Evolutionary conservation across 352 stramenopile genomes (phyloP).

Genomic region (Phytopythium chamaehyphon): DNA sequence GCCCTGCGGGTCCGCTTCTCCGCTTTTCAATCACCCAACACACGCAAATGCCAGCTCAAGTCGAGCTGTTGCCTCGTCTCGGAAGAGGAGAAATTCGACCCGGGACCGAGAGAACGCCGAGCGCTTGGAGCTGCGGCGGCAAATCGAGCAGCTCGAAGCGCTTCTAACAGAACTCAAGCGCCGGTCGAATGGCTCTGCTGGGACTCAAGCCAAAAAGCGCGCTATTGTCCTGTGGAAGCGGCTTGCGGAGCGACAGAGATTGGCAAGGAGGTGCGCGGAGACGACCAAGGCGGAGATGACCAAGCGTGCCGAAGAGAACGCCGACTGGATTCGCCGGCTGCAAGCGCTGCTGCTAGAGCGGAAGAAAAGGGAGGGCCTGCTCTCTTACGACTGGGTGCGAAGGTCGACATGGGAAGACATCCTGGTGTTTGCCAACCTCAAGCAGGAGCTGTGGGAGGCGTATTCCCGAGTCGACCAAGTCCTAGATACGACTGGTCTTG

Average conservation of each 20-base stretch:
- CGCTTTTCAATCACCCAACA: no score
- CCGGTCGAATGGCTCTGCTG: background rate
- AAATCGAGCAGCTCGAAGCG: slow-evolving; percentile 4
- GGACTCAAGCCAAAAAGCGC: background rate
- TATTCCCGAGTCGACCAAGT: background rate
- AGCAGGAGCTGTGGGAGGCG: background rate
- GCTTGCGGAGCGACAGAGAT: background rate
- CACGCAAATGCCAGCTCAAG: no score
- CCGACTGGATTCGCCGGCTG: slow-evolving; percentile 2
- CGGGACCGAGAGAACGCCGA: slow-evolving; percentile 4
- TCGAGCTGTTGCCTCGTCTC: background rate
- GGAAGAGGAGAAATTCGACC: slow-evolving; percentile 3
- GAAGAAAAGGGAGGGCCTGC: background rate
- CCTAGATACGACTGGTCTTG: background rate
- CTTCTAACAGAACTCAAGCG: background rate
- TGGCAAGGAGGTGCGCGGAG: background rate
- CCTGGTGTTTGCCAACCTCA: background rate
- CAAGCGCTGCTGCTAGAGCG: background rate
- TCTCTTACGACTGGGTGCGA: background rate
- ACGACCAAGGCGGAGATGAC: background rate
- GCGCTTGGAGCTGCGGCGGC: background rate
- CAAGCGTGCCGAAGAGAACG: background rate
- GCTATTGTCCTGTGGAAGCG: background rate
- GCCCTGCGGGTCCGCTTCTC: background rate
- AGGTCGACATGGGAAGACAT: background rate